Evolutionary conservation across 1,284 basidiomycete species (phyloP), one percentile per base, ranked within the genome.

Genomic region (Pyrrhoderma noxium): DNA sequence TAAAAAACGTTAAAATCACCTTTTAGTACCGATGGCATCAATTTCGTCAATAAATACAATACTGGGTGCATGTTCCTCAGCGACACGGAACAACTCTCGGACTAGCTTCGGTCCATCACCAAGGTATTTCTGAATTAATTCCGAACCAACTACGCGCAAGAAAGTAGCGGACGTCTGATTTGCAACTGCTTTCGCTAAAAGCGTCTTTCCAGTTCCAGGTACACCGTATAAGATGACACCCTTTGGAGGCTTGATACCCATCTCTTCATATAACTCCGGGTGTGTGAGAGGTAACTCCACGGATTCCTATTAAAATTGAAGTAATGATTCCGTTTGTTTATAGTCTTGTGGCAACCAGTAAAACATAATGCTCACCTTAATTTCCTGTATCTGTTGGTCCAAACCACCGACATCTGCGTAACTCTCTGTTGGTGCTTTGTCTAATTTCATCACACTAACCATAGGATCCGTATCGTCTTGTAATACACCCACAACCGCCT

Each of bases 1-100:
- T 16, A 31, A 16, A 7, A 14, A 42, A 8, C 16, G 21, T 2
- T 19, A 22, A 34, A 65, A 80, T 54, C 64, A 96, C 77, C 95
- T 88, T 71, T 99, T 99, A 3, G 95, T 99, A 63, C 96, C 96
- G 62, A 99, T 83, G 27, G 96, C 96, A 64, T 99, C 96, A 56
- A 99, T 91, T 68, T 99, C 96, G 66, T 99, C 96, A 65, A 99
- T 99, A 68, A 99, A 99, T 36, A 99, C 92, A 58, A 99, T 99
- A 75, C 93, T 95, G 3, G 96, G 95, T 9, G 94, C 91, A 63
- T 98, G 89, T 65, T 98, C 94, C 68, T 97, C 94, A 8, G 96
- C 96, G 3, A 97, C 88, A 54, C 93, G 81, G 79, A 99, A 99
- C 38, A 98, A 74, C 63, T 99, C 95, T 54, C 96, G 84, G 14